Conservation (phyloP, 2,329 filamentous ascomycete genomes). For the Didymella pomorum region DNA sequence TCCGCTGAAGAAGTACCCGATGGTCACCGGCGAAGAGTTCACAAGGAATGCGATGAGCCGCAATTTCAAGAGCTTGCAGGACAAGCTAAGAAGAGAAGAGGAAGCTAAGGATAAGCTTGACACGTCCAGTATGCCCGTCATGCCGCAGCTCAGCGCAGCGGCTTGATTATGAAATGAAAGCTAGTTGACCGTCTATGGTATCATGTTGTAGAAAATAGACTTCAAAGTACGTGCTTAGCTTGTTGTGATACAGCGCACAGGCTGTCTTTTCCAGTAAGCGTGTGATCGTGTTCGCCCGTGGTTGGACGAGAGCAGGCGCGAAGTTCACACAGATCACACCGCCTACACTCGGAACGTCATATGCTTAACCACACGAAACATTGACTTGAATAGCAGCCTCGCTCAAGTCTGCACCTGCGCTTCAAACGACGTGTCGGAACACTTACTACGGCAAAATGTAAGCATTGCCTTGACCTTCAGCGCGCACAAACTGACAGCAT, state of each 20-base stretch:
- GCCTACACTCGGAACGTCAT: neutral
- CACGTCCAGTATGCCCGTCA: neutral
- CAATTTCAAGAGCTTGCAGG: constrained; percentile 63
- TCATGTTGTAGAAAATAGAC: neutral
- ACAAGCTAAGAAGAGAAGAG: constrained; percentile 52
- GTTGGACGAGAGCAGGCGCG: constrained; percentile 1
- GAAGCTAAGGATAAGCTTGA: neutral
- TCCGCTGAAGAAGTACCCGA: constrained; percentile 67
- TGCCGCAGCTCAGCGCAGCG: neutral
- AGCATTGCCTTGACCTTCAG: no score
- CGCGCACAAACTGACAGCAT: no score
- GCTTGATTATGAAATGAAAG: neutral
- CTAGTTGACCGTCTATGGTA: no score
- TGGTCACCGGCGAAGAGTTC: constrained; percentile 68
- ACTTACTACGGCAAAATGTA: no score
- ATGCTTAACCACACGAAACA: no score
- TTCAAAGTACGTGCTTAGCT: neutral
- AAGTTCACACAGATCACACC: neutral
- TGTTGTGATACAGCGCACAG: neutral
- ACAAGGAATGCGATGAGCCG: constrained; percentile 64
- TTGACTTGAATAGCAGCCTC: no score
- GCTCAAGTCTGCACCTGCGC: no score
- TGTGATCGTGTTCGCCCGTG: neutral
- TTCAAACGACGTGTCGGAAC: no score
- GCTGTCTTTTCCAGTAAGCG: neutral